Evolutionary conservation across 352 stramenopile genomes (phyloP), one percentile per base, ranked within the genome.

Genomic region (Phytophthora pseudosyringae): DNA sequence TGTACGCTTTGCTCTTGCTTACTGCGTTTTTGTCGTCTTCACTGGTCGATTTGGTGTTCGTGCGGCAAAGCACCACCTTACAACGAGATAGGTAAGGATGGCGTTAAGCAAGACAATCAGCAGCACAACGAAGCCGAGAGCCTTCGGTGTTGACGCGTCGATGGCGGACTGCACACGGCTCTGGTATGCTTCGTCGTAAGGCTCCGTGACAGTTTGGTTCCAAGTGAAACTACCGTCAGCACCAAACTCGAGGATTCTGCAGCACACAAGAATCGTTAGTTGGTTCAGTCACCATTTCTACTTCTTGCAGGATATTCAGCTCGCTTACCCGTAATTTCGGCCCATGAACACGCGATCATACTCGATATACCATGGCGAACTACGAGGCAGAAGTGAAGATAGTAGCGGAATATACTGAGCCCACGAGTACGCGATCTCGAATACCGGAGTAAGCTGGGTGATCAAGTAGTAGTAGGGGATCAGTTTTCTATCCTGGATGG

Each of bases 321-420:
- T 18, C 33, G 58, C 71, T 39, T 57, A 91, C 79, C 77, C 81
- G 49, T 88, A 92, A 62, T 92, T 92, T 5, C 80, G 70, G 5
- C 83, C 83, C 5, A 90, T 69, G 52, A 77, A 90, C 4, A 87
- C 69, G 4, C 69, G 53, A 8, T 78, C 69, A 9, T 66, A 77
- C 5, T 69, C 51, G 32, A 86, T 63, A 33, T 54, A 41, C 81
- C 73, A 91, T 11, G 69, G 64, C 7, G 61, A 53, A 8, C 60
- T 65, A 13, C 56, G 39, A 12, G 58, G 52, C 5, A 69, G 11
- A 25, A 75, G 18, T 5, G 56, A 69, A 31, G 62, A 59, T 1
- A 73, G 15, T 3, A 75, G n/a, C 15, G 66, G 59, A 8, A 73
- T 49, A 40, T 48, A 40, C 16, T 40, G 57, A 44, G 40, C 55